Evolutionary conservation across 345 rosid genomes (phyloP).

Genomic region (Pistacia vera): DNA sequence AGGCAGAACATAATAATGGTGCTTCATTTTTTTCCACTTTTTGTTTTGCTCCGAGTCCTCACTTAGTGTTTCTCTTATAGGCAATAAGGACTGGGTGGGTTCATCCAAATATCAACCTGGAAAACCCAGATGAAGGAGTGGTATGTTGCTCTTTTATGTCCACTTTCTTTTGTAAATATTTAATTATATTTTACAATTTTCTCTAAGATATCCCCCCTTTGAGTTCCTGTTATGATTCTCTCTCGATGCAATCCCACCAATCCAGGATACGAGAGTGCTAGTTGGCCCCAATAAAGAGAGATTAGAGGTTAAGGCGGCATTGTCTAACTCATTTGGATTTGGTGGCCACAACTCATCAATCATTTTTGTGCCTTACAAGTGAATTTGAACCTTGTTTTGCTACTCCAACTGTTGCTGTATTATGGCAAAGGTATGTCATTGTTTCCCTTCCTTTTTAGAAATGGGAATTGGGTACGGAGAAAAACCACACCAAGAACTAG

Average conservation of each 20-base stretch:
- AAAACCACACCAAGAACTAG: background rate
- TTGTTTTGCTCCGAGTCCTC: background rate
- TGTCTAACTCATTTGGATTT: constrained; percentile 91
- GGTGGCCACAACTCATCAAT: constrained; percentile 99
- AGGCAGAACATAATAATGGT: background rate
- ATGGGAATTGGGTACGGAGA: background rate
- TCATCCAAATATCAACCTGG: constrained; percentile 94
- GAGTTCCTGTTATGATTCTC: background rate
- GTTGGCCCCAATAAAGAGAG: constrained; percentile 91
- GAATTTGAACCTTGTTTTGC: constrained; percentile 18
- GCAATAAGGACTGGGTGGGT: constrained; percentile 96
- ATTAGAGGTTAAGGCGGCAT: constrained; percentile 74
- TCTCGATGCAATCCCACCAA: constrained; percentile 10
- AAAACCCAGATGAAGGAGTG: constrained; percentile 79
- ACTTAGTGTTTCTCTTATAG: constrained; percentile 33
- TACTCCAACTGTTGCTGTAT: constrained; percentile 9
- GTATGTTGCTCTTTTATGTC: constrained; percentile 42
- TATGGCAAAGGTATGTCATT: constrained; percentile 8
- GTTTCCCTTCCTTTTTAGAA: background rate
- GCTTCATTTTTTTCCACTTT: background rate
- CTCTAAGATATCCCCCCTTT: too few species aligned
- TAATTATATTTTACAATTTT: background rate
- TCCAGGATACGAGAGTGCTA: constrained; percentile 68
- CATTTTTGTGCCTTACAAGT: constrained; percentile 88
- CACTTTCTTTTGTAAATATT: background rate